phyloP scores from a whole-genome alignment of 2,329 filamentous ascomycete species.

The Hymenoscyphus repandus region DNA sequence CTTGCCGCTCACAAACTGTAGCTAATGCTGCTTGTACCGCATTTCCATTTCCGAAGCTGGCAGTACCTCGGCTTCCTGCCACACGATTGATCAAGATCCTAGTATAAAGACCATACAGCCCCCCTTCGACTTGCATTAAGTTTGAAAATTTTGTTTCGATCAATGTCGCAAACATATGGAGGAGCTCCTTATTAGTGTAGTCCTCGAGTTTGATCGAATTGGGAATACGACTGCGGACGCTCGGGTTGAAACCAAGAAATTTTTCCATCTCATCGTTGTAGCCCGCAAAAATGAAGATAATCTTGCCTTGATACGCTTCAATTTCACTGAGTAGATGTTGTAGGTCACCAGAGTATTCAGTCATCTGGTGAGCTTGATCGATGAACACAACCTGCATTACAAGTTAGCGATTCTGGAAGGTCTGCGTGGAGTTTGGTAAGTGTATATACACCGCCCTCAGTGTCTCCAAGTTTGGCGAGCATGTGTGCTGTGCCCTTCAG shows the following conservation, averaged over 20 bases:
- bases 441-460: not conserved
- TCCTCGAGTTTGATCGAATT: not conserved
- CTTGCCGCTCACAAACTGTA: not conserved
- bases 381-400: slow-evolving; percentile 1
- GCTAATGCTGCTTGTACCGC: not conserved
- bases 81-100: not conserved
- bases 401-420: no score
- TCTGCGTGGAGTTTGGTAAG: no score
- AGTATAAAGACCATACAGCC: not conserved
- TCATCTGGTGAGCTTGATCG: not conserved
- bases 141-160: not conserved
- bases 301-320: not conserved
- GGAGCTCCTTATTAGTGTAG: not conserved
- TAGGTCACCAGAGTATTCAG: not conserved
- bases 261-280: slow-evolving; percentile 1
- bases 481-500: not conserved
- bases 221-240: not conserved
- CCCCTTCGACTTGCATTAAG: not conserved
- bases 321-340: not conserved
- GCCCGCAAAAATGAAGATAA: not conserved
- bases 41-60: not conserved
- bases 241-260: not conserved
- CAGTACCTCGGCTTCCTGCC: not conserved
- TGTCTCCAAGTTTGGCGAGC: not conserved
- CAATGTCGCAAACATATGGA: not conserved